Conservation (phyloP, 805 yeast species). For the Metschnikowia orientalis region DNA sequence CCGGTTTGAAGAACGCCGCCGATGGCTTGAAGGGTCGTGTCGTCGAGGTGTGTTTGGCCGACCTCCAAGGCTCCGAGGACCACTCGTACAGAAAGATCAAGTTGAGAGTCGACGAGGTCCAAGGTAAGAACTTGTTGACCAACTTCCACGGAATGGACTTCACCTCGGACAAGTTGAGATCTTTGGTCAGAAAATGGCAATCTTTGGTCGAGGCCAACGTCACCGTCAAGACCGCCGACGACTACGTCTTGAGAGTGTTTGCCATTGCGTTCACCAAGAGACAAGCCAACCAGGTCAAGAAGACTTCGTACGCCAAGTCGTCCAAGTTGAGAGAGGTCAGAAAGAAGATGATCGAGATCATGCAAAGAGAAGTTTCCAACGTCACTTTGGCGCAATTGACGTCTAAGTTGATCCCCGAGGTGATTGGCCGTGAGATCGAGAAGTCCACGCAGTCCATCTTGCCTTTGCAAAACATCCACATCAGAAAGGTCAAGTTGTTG, state of each 20-base stretch:
- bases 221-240: constrained; percentile 96
- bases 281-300: constrained; percentile 94
- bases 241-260: constrained; percentile 92
- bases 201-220: constrained; percentile 96
- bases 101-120: constrained; percentile 98
- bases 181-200: constrained; percentile 99
- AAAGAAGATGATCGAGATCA: constrained; percentile 94
- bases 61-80: constrained; percentile 98
- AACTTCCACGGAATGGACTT: constrained; percentile 99
- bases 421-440: constrained; percentile 97
- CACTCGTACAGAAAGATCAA: constrained; percentile 96
- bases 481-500: constrained; percentile 97
- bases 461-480: constrained; percentile 98
- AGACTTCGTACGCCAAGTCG: constrained; percentile 96
- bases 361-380: constrained; percentile 93
- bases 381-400: constrained; percentile 95
- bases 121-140: constrained; percentile 97
- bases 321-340: constrained; percentile 96
- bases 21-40: constrained; percentile 98
- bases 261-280: constrained; percentile 99
- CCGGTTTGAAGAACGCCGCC: constrained; percentile 97
- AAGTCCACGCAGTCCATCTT: constrained; percentile 90
- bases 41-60: constrained; percentile 93
- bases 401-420: constrained; percentile 96
- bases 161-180: constrained; percentile 96